A percentile compares a stretch with the other conserved stretches of the same genome.
Evolutionary conservation across 75 land plant genomes (phyloP).

Genomic region (Pinus tabuliformis): DNA sequence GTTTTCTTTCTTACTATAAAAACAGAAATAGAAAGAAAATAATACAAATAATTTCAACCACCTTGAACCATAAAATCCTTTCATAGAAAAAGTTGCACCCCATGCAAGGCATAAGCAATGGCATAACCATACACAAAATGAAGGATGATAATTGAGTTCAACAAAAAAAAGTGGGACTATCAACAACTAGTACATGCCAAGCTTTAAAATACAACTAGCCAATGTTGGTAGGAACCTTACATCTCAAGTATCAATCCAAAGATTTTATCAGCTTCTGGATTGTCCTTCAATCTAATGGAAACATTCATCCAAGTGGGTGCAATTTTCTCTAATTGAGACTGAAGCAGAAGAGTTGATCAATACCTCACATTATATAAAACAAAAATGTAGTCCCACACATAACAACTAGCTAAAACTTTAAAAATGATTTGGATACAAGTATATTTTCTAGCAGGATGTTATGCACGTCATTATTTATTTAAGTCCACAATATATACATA

Average conservation of each 20-base stretch:
- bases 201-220: neutral
- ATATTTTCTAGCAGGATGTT: neutral
- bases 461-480: neutral
- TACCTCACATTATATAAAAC: neutral
- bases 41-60: neutral
- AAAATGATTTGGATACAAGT: neutral
- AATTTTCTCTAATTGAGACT: conserved; percentile 75
- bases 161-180: neutral
- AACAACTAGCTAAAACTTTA: neutral
- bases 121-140: conserved; percentile 93
- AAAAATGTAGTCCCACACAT: neutral
- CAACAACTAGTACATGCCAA: neutral
- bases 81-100: conserved; percentile 70
- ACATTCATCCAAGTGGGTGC: conserved; percentile 98
- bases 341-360: conserved; percentile 13
- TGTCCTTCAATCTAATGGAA: conserved; percentile 86
- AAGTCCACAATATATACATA: neutral
- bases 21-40: neutral
- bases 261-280: conserved; percentile 74
- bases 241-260: conserved; percentile 99
- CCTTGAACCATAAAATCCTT: conserved; percentile 97
- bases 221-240: conserved; percentile 33
- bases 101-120: conserved; percentile 90
- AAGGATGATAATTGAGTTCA: neutral
- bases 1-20: neutral